phyloP scores from a whole-genome alignment of 345 rosid genomes.

The Gossypium arboreum region DNA sequence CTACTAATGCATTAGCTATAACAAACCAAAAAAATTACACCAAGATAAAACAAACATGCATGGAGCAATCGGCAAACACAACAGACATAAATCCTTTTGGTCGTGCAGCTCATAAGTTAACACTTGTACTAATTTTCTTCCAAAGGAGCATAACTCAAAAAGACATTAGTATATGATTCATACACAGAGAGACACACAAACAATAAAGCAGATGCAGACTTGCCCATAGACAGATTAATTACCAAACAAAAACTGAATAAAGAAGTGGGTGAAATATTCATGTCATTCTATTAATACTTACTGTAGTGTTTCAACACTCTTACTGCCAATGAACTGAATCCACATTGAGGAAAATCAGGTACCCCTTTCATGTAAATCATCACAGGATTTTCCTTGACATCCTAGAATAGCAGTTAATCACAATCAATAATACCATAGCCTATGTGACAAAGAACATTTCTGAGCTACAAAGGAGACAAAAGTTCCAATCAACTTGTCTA shows the following conservation, averaged over 20 bases:
- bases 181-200: background rate
- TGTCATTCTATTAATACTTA: slow-evolving; percentile 21
- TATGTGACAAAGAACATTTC: background rate
- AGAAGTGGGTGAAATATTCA: background rate
- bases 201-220: background rate
- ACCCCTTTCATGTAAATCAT: slow-evolving; percentile 97
- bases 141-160: background rate
- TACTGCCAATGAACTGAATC: slow-evolving; percentile 93
- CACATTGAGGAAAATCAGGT: slow-evolving; percentile 90
- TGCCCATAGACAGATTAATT: background rate
- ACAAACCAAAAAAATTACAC: too few relatives aligned
- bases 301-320: slow-evolving; percentile 74
- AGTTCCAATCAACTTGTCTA: background rate
- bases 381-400: slow-evolving; percentile 86
- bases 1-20: background rate
- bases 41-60: background rate
- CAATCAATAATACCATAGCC: background rate
- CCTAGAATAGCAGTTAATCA: slow-evolving; percentile 43
- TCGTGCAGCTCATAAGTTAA: background rate
- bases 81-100: background rate
- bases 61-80: background rate
- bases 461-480: background rate
- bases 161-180: background rate
- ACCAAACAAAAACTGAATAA: background rate
- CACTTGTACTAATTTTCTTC: background rate